phyloP scores from a whole-genome alignment of 805 yeast species.

The Candida oleophila region DNA sequence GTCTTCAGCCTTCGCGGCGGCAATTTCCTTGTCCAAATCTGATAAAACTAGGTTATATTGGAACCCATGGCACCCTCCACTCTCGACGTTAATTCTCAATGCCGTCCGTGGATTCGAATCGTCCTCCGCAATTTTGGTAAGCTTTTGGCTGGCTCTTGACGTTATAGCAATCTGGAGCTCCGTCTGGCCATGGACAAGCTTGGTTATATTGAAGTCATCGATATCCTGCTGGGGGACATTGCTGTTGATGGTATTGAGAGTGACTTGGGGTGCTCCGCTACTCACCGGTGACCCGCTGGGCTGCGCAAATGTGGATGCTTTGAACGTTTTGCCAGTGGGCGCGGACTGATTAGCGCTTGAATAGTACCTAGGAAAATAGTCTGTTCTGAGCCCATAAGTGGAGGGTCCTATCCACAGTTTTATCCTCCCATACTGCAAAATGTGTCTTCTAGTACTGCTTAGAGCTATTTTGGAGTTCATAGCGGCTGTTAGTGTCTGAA shows the following conservation, averaged over 20 bases:
- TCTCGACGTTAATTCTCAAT: conserved; percentile 74
- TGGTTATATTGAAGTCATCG: conserved; percentile 33
- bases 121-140: conserved; percentile 47
- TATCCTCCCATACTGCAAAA: neutral
- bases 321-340: conserved; percentile 14
- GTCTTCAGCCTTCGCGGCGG: conserved; percentile 25
- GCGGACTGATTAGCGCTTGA: neutral
- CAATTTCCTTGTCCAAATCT: conserved; percentile 35
- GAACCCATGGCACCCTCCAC: conserved; percentile 98
- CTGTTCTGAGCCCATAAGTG: neutral
- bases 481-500: too few relatives aligned
- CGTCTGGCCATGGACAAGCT: conserved; percentile 34
- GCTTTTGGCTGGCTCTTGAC: conserved; percentile 47
- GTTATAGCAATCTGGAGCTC: conserved; percentile 47
- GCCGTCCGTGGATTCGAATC: conserved; percentile 64
- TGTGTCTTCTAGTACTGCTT: neutral
- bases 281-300: too few relatives aligned
- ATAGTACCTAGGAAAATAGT: neutral
- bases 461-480: neutral
- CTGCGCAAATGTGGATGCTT: conserved; percentile 27
- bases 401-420: neutral
- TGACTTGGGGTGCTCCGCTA: neutral
- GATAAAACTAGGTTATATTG: conserved; percentile 78
- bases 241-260: neutral
- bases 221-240: conserved; percentile 20